These are phyloP conservation scores for Schoenoplectus triqueter DNA, from an alignment of 202 grass and related monocot genomes.

Conservation along the genomic window DNA sequence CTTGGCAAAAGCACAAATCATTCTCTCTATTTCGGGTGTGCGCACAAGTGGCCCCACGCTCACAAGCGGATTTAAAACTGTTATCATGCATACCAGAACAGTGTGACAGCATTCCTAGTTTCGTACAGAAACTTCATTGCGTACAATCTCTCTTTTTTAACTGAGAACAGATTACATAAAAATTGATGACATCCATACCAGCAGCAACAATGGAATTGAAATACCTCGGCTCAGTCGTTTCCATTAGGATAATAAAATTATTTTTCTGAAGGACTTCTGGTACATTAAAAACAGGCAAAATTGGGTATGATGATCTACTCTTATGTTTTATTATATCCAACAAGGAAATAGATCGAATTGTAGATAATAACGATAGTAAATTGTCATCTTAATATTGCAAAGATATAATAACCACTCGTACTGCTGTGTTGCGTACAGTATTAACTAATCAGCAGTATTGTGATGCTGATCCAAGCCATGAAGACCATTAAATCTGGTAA, in stretches of 20 bases:
- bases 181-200: not conserved
- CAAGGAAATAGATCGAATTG: not conserved
- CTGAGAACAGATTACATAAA: no score
- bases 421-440: not conserved
- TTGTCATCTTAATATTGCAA: not conserved
- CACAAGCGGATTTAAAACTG: not conserved
- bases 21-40: not conserved
- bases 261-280: not conserved
- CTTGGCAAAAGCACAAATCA: not conserved
- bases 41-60: not conserved
- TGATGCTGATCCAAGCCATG: not conserved
- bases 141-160: no score
- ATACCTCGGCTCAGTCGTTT: not conserved
- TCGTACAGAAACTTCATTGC: no score
- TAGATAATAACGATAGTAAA: not conserved
- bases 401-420: not conserved
- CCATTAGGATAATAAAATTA: not conserved
- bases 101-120: slow-evolving; percentile 12
- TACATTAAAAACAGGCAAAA: not conserved
- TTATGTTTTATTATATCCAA: not conserved
- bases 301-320: not conserved
- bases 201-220: not conserved
- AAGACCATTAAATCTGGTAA: not conserved
- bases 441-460: no score
- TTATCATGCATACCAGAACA: slow-evolving; percentile 3